These are phyloP conservation scores for Fonsecaea pedrosoi DNA, from an alignment of 2,329 filamentous ascomycete genomes.

Conservation along the genomic window DNA sequence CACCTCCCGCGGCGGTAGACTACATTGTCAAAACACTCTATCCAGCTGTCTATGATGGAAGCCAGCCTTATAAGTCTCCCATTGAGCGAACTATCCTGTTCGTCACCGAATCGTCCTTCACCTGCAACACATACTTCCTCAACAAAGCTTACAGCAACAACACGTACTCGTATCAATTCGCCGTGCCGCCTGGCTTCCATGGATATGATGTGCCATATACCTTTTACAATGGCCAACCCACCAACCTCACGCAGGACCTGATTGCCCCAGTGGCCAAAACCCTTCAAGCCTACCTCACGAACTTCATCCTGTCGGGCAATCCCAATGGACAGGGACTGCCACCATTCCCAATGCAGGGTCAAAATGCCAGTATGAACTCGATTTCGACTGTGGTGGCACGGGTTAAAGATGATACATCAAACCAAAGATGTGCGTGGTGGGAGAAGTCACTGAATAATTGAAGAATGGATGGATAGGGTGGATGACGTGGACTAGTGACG, in stretches of 20 bases:
- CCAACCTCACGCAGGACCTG: constrained; percentile 46
- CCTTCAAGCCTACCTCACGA: constrained; percentile 50
- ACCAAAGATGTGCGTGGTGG: constrained; percentile 52
- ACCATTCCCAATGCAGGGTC: constrained; percentile 57
- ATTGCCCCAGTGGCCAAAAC: constrained; percentile 45
- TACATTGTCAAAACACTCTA: constrained; percentile 59
- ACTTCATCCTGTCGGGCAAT: constrained; percentile 46
- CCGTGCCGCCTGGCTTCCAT: constrained; percentile 61
- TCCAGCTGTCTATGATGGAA: constrained; percentile 58
- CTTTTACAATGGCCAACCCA: constrained; percentile 54
- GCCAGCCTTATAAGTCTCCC: constrained; percentile 54
- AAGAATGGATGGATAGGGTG: not conserved
- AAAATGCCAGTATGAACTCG: constrained; percentile 52
- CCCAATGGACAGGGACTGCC: constrained; percentile 48
- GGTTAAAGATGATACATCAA: constrained; percentile 53
- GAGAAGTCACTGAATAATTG: constrained; percentile 53
- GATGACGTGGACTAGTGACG: no score
- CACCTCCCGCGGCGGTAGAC: constrained; percentile 43
- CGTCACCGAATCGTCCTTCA: constrained; percentile 54
- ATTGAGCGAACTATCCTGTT: constrained; percentile 52
- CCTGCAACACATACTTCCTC: constrained; percentile 63
- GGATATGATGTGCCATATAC: constrained; percentile 61
- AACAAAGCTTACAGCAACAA: constrained; percentile 57
- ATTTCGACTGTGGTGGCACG: constrained; percentile 52
- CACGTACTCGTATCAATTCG: constrained; percentile 62